Conservation (phyloP, 345 rosid species). For the Rhodamnia rubescens region DNA sequence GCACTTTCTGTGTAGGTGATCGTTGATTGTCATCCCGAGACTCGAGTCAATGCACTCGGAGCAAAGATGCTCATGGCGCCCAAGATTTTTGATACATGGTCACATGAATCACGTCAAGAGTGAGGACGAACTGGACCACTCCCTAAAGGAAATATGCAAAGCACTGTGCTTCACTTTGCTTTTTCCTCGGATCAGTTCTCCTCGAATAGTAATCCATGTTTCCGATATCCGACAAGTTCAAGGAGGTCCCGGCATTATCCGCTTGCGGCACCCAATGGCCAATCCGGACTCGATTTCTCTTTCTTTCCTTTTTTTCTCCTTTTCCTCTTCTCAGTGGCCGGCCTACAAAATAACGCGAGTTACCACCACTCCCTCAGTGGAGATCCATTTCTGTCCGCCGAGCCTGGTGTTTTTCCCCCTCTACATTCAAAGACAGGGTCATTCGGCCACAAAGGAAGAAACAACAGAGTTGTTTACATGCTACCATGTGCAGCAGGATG, state of each 20-base stretch:
- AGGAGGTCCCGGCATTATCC: neutral
- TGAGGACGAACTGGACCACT: neutral
- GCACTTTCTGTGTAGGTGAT: neutral
- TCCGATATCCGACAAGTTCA: neutral
- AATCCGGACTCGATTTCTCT: neutral
- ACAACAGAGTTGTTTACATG: neutral
- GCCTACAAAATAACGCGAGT: neutral
- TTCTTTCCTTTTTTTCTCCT: neutral
- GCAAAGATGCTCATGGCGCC: neutral
- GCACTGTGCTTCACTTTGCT: neutral
- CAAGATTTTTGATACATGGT: neutral
- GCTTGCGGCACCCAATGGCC: neutral
- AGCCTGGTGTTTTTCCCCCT: neutral
- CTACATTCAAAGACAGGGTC: neutral
- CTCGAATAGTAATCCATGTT: slow-evolving; percentile 2
- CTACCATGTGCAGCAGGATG: neutral
- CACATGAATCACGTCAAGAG: neutral
- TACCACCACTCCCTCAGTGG: neutral
- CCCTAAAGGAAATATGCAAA: neutral
- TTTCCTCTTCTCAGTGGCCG: neutral
- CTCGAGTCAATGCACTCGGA: neutral
- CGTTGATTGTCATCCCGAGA: neutral
- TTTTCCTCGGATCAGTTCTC: slow-evolving; percentile 6
- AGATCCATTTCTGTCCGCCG: neutral
- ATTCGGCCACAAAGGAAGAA: neutral